Evolutionary conservation across 2,329 filamentous ascomycete genomes (phyloP).

Genomic region (Thermomyces lanuginosus): DNA sequence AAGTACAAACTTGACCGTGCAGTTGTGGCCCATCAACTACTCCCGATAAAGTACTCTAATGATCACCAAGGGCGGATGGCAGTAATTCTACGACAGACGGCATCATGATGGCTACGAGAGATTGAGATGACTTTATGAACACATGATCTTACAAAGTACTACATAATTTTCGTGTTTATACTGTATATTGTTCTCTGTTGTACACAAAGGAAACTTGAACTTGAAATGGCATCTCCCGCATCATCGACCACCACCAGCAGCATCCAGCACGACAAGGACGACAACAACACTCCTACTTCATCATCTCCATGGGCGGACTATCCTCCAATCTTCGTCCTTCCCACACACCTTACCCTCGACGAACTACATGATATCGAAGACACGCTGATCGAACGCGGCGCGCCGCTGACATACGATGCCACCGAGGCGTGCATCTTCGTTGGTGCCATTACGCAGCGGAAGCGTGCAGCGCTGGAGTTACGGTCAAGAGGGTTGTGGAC

Average conservation of each 20-base stretch:
- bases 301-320: constrained; percentile 17
- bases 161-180: too few relatives aligned
- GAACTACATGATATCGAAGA: constrained; percentile 50
- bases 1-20: too few relatives aligned
- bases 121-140: too few relatives aligned
- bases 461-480: constrained; percentile 63
- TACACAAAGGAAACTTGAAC: background rate
- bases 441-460: constrained; percentile 52
- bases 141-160: too few relatives aligned
- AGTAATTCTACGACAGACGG: too few relatives aligned
- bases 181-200: too few relatives aligned
- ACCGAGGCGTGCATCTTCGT: constrained; percentile 58
- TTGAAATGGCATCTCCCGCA: constrained; percentile 5
- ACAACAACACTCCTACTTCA: background rate
- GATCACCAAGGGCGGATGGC: too few relatives aligned
- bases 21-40: too few relatives aligned
- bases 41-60: too few relatives aligned
- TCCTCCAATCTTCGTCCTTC: constrained; percentile 57
- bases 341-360: constrained; percentile 49
- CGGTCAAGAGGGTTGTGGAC: constrained; percentile 46
- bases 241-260: constrained; percentile 4
- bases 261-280: constrained; percentile 1
- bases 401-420: constrained; percentile 52
- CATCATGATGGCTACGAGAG: too few relatives aligned
- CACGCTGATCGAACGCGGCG: constrained; percentile 38